These are phyloP conservation scores for Gigaspora rosea DNA, from an alignment of 192 early-diverging fungal genomes.

Conservation along the genomic window DNA sequence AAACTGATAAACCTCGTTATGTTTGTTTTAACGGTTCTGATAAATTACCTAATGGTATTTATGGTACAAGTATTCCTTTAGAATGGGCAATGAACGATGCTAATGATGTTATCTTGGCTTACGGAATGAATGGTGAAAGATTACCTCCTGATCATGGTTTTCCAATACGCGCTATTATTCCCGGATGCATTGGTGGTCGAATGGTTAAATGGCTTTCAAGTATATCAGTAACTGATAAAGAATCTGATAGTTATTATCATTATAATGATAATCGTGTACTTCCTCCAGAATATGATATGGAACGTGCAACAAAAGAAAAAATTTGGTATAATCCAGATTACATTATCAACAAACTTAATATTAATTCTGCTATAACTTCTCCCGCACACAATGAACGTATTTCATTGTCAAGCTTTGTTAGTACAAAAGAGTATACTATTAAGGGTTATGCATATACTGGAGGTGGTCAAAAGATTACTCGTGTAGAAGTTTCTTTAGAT, in stretches of 20 bases:
- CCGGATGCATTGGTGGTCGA: slow-evolving; percentile 87
- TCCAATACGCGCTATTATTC: slow-evolving; percentile 83
- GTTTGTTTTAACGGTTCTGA: slow-evolving; percentile 64
- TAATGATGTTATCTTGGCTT: slow-evolving; percentile 78
- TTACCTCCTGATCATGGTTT: slow-evolving; percentile 85
- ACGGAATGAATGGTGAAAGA: slow-evolving; percentile 73
- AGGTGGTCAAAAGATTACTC: slow-evolving; percentile 70
- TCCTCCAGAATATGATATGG: slow-evolving; percentile 65
- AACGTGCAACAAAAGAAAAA: slow-evolving; percentile 48
- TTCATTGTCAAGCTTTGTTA: slow-evolving; percentile 1
- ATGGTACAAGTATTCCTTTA: slow-evolving; percentile 74
- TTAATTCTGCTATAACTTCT: slow-evolving; percentile 74
- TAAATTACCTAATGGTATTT: slow-evolving; percentile 63
- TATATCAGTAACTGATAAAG: slow-evolving; percentile 58
- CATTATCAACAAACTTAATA: slow-evolving; percentile 76
- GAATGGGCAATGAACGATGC: slow-evolving; percentile 68
- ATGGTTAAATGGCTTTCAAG: slow-evolving; percentile 81
- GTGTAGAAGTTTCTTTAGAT: slow-evolving; percentile 83
- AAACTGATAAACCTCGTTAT: slow-evolving; percentile 33
- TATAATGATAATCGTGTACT: slow-evolving; percentile 83
- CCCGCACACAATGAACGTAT: slow-evolving; percentile 61
- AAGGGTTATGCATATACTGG: slow-evolving; percentile 83
- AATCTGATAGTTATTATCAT: slow-evolving; percentile 74
- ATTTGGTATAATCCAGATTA: slow-evolving; percentile 62
- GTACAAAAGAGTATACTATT: slow-evolving; percentile 44